A percentile compares a stretch with the other conserved stretches of the same genome.
These are phyloP conservation scores for Nitzschia palea DNA, from an alignment of 108 stramenopile species.

Conservation along the genomic window DNA sequence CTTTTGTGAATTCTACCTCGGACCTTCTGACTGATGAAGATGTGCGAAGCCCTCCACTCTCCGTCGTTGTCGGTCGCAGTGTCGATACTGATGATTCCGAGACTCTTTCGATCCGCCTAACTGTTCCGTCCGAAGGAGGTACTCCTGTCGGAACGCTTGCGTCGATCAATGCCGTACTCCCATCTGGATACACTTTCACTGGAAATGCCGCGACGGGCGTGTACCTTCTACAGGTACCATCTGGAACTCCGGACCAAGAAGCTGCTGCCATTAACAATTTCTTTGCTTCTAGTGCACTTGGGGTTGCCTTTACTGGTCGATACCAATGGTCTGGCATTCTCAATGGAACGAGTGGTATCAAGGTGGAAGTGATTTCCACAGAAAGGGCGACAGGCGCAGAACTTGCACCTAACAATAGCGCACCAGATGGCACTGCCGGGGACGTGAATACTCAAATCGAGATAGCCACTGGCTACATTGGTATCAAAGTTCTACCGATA, in stretches of 20 bases:
- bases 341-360: background rate
- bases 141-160: background rate
- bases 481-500: background rate
- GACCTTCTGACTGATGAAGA: background rate
- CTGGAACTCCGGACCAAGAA: background rate
- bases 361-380: conserved; percentile 12
- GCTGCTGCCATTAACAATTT: background rate
- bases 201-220: background rate
- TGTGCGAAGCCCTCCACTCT: background rate
- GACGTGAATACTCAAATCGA: conserved; percentile 13
- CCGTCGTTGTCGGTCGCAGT: conserved; percentile 2
- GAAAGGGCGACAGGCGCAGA: background rate
- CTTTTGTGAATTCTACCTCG: background rate
- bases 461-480: background rate
- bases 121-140: background rate
- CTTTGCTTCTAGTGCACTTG: background rate
- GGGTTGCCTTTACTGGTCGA: background rate
- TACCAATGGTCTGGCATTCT: background rate
- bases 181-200: background rate
- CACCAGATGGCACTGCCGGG: background rate
- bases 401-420: conserved; percentile 4
- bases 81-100: conserved; percentile 7
- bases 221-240: background rate
- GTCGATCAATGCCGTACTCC: background rate
- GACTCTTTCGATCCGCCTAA: conserved; percentile 5